Percentiles rank a stretch among this genome's conserved stretches.
These are phyloP conservation scores for Xylaria acuta DNA, from an alignment of 495 filamentous ascomycete genomes.

Conservation along the genomic window DNA sequence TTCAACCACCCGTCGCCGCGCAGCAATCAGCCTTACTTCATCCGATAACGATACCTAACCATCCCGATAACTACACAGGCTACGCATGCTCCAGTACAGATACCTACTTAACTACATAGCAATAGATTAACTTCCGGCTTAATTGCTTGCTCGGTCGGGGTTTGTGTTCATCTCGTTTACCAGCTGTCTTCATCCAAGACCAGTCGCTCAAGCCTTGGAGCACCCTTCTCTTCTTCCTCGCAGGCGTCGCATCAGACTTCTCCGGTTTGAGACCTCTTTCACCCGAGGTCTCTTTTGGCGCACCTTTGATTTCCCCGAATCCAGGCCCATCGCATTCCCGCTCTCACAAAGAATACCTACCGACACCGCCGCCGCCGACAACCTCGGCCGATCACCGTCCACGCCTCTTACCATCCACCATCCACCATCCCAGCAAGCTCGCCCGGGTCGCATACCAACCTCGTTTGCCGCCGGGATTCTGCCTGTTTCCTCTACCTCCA, in stretches of 20 bases:
- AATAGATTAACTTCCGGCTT: neutral
- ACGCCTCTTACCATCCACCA: neutral
- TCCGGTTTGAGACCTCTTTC: neutral
- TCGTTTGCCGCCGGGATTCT: neutral
- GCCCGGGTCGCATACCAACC: neutral
- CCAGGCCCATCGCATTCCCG: neutral
- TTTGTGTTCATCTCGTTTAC: neutral
- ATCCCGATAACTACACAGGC: neutral
- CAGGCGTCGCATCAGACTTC: neutral
- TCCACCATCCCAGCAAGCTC: neutral
- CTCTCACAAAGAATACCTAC: neutral
- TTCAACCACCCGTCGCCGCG: neutral
- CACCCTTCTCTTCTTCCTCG: neutral
- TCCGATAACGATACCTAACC: slow-evolving; percentile 11
- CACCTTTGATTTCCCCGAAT: slow-evolving; percentile 1
- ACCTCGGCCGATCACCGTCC: slow-evolving; percentile 6
- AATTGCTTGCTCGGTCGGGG: neutral
- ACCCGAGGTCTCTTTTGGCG: neutral
- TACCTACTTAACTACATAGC: neutral
- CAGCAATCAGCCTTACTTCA: neutral
- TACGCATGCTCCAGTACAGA: neutral
- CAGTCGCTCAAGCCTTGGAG: neutral
- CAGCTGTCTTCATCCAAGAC: neutral
- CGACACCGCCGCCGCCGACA: neutral
- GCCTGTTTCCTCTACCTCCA: neutral